Base-by-base conservation (phyloP, 345 rosid genomes). In the Hypericum androsaemum region DNA sequence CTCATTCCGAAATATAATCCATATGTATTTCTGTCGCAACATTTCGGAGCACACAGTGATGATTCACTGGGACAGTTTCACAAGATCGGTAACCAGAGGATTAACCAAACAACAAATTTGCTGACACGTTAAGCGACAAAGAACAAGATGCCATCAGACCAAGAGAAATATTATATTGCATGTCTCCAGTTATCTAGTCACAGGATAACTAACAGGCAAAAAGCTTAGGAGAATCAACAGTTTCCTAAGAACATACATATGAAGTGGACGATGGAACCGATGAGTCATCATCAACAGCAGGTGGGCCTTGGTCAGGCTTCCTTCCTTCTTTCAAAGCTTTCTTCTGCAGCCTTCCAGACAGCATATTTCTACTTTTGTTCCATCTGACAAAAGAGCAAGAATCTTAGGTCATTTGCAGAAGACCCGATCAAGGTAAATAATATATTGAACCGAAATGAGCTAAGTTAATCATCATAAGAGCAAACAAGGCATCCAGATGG, bases 321-420 rank as follows among this genome's bases (percentile, higher is more conserved):
- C 94, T 78, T 61, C 98, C 98, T 78, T 90, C 98, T 69, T 84
- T 84, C 68, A 90, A 40, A 58, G 98, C 95, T 71, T 84, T 90
- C 62, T 95, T 92, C 96, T 55, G 89, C 94, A 60, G 88, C 94
- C 74, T 84, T 81, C 98, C 98, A 88, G 52, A 58, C 77, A 41
- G 98, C 98, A 77, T 92, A 92, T 71, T 85, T 92, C 73, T 88
- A 95, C 72, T 88, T 92, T 78, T 88, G 88, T 71, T 84, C 94
- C 52, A 84, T 74, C 94, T 84, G 76, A 37, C 13, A 39, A 60
- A 36, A 2, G 37, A 17, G n/a, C 35, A 7, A 54, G 50, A 52
- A 47, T 6, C 1, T 11, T 37, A 11, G 12, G 12, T 13, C 10
- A 16, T 38, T 5, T 38, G 14, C 22, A 39, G 16, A 45, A 44